Base-by-base conservation (phyloP, 257 asterid species). In the Penstemon davidsonii region DNA sequence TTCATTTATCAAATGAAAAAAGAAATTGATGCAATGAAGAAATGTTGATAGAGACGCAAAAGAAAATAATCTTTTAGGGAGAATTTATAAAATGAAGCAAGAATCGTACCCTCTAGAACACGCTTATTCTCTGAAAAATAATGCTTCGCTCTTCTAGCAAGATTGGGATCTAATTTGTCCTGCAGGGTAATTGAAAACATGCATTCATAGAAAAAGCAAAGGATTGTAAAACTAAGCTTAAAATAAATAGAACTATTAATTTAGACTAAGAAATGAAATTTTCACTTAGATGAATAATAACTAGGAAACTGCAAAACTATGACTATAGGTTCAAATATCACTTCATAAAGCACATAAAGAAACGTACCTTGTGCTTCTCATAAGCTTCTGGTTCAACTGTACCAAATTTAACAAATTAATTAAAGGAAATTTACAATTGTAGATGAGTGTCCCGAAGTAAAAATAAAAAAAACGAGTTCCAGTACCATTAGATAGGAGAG, bases 121-220 rank as follows among this genome's bases (percentile, higher is more conserved):
- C 99, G 84, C 69, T 55, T 79, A 52, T 93, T 90, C 78, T 93
- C 99, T 19, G 96, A 88, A 86, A 93, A 90, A 73, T 90, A 93
- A 74, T 90, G 99, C 72, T 88, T 88, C 39, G 99, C 97, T 69
- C 97, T 85, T 86, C 74, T 88, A 3, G 88, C 90, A n/a, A 85
- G 89, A 72, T 59, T 66, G 65, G 82, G 79, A 64, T 82, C 86
- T 79, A 93, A 81, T 72, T 79, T 79, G 64, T 61, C 36, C 99
- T 93, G 91, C 77, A 79, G 43, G 53, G 60, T 62, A 66, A 61
- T 62, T 51, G 66, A 37, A 44, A 67, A 33, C 36, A 55, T 43
- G 46, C 37, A 46, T 50, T 40, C 57, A 55, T 19, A 19, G 25
- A 33, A 64, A 36, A 57, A 66, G 6, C 8, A 5, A 52, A 47